Evolutionary conservation across 306 rosid species (phyloP).

Genomic region (Inga leiocalycina): DNA sequence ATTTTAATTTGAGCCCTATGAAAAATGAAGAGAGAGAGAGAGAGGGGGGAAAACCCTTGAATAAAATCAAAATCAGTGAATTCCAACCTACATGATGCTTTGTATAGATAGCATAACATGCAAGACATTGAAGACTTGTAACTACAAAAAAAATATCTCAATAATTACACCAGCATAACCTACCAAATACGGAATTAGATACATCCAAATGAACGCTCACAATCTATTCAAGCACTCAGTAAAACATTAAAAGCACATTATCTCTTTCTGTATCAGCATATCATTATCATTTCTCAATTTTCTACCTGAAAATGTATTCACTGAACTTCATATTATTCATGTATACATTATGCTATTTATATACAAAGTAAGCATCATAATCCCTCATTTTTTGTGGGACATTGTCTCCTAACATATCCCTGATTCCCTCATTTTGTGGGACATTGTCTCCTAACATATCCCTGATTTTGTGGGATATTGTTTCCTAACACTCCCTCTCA

Average conservation of each 20-base stretch:
- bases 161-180: background rate
- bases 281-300: slow-evolving; percentile 42
- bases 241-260: slow-evolving; percentile 15
- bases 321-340: too few relatives aligned
- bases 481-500: too few relatives aligned
- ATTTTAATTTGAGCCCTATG: background rate
- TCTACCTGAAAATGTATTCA: too few relatives aligned
- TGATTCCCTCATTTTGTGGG: too few relatives aligned
- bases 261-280: slow-evolving; percentile 43
- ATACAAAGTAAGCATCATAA: too few relatives aligned
- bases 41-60: background rate
- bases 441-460: too few relatives aligned
- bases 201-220: background rate
- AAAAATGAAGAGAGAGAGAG: background rate
- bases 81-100: background rate
- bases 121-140: background rate
- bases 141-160: background rate
- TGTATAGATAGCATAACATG: background rate
- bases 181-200: background rate
- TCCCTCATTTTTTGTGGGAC: too few relatives aligned
- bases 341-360: too few relatives aligned
- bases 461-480: too few relatives aligned
- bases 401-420: too few relatives aligned
- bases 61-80: background rate
- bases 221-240: background rate